Base-by-base conservation (phyloP, 164 flowering plant genomes). In the Litsea cubeba region DNA sequence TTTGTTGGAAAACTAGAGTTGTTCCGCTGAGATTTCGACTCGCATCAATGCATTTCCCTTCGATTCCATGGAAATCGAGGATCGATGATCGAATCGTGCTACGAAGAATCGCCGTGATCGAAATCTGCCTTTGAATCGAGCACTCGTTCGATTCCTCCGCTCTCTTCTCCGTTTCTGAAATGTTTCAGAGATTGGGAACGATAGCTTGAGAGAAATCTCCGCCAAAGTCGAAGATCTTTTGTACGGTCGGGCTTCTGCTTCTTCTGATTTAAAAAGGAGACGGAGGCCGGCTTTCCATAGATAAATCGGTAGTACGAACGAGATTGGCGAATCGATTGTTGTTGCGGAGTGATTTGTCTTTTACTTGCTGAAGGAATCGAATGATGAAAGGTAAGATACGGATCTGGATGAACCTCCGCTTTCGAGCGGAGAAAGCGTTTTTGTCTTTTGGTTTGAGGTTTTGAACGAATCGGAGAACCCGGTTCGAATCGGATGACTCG, bases 81-180 rank as follows among this genome's bases (percentile, higher is more conserved):
- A 30, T n/a, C 57, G 65, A 35, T 65, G n/a, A 32, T n/a, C 57
- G 66, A 35, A 49, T 76, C 46, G 46, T 54, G 62, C 50, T 62
- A 40, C 60, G 23, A 51, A 35, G 62, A 28, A 70, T 69, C 50
- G 51, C 46, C 72, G 62, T 72, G 68, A 75, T 22, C 28, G 75
- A 11, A 24, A 66, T 68, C 49, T 58, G 54, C 11, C 49, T 3
- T 26, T 67, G 71, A 73, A 32, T 49, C 30, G 24, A 63, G 24
- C 62, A 20, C 24, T 17, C 35, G 35, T 68, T 6, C 23, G 5
- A 25, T 69, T 15, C 17, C 54, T 14, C 12, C 10, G 5, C 35
- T 30, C 32, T 30, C 35, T 30, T 5, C 4, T 30, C 35, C 35
- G 35, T 30, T 30, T 30, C 35, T 30, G 35, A 30, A 30, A 30